Conservation (phyloP, 1,139 yeast genomes). For the Kodamaea plutei region DNA sequence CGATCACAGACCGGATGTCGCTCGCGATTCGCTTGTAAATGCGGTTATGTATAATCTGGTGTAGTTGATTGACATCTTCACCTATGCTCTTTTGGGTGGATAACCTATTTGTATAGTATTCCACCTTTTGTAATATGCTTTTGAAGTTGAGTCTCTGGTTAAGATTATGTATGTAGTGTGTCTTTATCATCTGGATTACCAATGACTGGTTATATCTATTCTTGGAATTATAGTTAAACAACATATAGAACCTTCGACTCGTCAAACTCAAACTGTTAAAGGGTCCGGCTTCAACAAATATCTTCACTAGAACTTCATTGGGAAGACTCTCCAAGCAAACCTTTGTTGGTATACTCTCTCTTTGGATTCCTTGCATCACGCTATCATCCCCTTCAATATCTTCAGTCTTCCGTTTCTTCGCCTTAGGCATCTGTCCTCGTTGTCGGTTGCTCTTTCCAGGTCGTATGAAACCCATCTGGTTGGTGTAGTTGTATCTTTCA, state of each 20-base stretch:
- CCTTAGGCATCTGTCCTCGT: too few relatives aligned
- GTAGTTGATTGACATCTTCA: neutral
- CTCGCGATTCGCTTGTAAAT: neutral
- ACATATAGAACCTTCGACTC: conserved; percentile 20
- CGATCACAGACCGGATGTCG: conserved; percentile 2
- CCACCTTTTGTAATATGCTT: conserved; percentile 8
- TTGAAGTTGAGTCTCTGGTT: conserved; percentile 11
- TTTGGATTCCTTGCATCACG: too few relatives aligned
- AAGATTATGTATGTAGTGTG: conserved; percentile 11
- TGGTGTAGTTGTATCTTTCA: too few relatives aligned
- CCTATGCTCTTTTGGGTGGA: neutral
- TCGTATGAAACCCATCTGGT: conserved; percentile 6
- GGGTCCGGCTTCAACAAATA: conserved; percentile 30
- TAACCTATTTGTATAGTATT: conserved; percentile 6
- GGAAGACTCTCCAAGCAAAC: conserved; percentile 25
- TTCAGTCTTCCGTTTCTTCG: too few relatives aligned
- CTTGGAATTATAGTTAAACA: conserved; percentile 17
- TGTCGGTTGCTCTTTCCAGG: conserved; percentile 6
- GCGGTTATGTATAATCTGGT: neutral
- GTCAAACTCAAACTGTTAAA: conserved; percentile 25
- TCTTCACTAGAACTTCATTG: conserved; percentile 25
- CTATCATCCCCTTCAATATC: too few relatives aligned
- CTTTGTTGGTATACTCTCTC: conserved; percentile 1
- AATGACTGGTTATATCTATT: conserved; percentile 7
- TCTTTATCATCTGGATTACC: conserved; percentile 11